Evolutionary conservation across 2,329 filamentous ascomycete genomes (phyloP), one percentile per base, ranked within the genome.

Genomic region (Shiraia sp.): DNA sequence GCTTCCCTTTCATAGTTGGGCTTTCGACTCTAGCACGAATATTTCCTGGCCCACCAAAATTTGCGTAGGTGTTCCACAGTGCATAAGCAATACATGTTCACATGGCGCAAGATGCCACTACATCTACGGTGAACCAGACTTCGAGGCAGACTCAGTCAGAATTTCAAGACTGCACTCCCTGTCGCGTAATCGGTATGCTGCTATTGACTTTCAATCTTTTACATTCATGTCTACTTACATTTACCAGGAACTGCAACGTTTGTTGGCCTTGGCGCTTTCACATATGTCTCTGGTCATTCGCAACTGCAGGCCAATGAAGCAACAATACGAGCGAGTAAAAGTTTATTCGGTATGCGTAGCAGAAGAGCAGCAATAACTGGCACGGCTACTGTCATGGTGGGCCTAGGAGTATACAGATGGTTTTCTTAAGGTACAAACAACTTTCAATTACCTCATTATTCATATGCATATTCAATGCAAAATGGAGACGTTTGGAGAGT

Each of bases 111-210:
- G 38, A 53, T 27, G 36, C 40, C 10, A 30, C 50, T 5, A 30
- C 51, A 3, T 63, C 65, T 2, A 59, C 62, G 4, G 53, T 66
- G 41, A 53, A 61, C 22, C 52, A 63, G 32, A 61, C 62, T 10
- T 45, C 65, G 28, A 61, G 63, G 47, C 52, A 63, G 10, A 63
- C 66, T 49, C 59, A 49, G 22, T 55, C 60, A n/a, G 47, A 65
- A 31, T 69, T 64, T 42, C 66, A 87, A 50, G 79, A 92, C 70
- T 92, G 88, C 67, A 72, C 82, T 28, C 75, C 85, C 24, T 93
- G 88, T 72, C 81, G 80, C 60, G 68, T 90, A 22, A 76, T 89
- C 38, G 88, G 88, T 89, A 72, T 19, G 54, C 10, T 17, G 13
- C 8, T 4, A n/a, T n/a, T 29, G 12, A 29, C 6, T 16, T 27